Conservation (phyloP, 768 basidiomycete species). For the Collybiopsis confluens region DNA sequence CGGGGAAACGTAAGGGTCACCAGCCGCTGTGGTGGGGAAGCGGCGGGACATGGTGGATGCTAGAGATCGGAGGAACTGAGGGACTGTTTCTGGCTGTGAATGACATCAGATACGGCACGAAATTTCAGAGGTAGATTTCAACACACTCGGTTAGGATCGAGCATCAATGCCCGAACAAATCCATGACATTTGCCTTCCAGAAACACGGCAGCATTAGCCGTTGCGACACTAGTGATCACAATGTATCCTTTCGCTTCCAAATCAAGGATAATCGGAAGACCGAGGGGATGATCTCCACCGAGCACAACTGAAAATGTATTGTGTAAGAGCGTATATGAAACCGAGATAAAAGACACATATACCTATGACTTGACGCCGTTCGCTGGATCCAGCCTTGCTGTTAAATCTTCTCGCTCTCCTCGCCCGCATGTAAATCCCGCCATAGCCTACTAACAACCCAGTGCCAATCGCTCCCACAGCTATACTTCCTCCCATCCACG, state of each 20-base stretch:
- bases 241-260: slow-evolving; percentile 80
- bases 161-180: slow-evolving; percentile 75
- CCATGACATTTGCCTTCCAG: slow-evolving; percentile 69
- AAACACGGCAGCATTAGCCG: slow-evolving; percentile 56
- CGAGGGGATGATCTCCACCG: slow-evolving; percentile 74
- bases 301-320: slow-evolving; percentile 55
- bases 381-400: slow-evolving; percentile 40
- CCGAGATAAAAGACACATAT: slow-evolving; percentile 19
- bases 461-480: slow-evolving; percentile 55
- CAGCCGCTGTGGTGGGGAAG: slow-evolving; percentile 74
- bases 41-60: slow-evolving; percentile 75
- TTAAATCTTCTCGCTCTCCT: slow-evolving; percentile 33
- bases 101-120: slow-evolving; percentile 5
- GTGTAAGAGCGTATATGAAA: slow-evolving; percentile 1
- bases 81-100: slow-evolving; percentile 62
- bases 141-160: slow-evolving; percentile 73
- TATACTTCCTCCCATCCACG: slow-evolving; percentile 55
- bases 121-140: not conserved
- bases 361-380: slow-evolving; percentile 71
- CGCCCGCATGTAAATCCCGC: slow-evolving; percentile 25
- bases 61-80: slow-evolving; percentile 77
- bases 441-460: slow-evolving; percentile 59
- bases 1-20: slow-evolving; percentile 75
- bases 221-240: slow-evolving; percentile 75
- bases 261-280: slow-evolving; percentile 65